Base-by-base conservation (phyloP, 2,329 filamentous ascomycete species). In the Colletotrichum abscissum region DNA sequence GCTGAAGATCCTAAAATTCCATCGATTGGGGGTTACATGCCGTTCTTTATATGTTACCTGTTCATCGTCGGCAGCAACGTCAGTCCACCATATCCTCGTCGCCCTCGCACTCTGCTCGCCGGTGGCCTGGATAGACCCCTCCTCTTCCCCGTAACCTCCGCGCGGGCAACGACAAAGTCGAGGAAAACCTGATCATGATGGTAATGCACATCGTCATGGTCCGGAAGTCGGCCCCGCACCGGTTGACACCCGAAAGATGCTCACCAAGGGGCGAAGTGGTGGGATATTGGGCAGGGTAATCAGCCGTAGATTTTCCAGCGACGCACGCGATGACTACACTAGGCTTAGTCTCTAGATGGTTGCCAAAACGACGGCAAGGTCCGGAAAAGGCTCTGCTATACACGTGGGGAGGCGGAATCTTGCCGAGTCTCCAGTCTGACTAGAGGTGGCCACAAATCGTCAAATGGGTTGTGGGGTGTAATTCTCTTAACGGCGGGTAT, bases 191-290 rank as follows among this genome's bases (percentile, higher is more conserved):
- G 63, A 60, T 5, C 56, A 56, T n/a, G 33, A 62, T 70, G 60
- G 70, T 33, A 62, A 42, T 38, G 35, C 59, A 38, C n/a, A 28
- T 62, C 67, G 55, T 73, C 70, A 65, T 73, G 57, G 33, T 22
- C 28, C 49, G 28, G 28, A 70, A 42, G 56, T 70, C 67, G 67
- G 67, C 67, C 70, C 70, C 67, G 38, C 70, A 26, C 46, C 60
- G 67, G 62, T 60, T 24, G 56, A 52, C 28, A 46, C 28, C 28
- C 55, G 46, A 57, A 30, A 38, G 55, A 19, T 1, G 19, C n/a
- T 56, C 22, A 4, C 11, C 16, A 38, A 28, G 24, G 16, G 9
- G 55, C 19, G 24, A 33, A 38, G 12, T 42, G 60, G 60, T 62
- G 59, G 66, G 65, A 64, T 64, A 49, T 22, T 57, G 19, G 46